phyloP scores from a whole-genome alignment of 75 land plant genomes.

The Ceratopteris richardii region DNA sequence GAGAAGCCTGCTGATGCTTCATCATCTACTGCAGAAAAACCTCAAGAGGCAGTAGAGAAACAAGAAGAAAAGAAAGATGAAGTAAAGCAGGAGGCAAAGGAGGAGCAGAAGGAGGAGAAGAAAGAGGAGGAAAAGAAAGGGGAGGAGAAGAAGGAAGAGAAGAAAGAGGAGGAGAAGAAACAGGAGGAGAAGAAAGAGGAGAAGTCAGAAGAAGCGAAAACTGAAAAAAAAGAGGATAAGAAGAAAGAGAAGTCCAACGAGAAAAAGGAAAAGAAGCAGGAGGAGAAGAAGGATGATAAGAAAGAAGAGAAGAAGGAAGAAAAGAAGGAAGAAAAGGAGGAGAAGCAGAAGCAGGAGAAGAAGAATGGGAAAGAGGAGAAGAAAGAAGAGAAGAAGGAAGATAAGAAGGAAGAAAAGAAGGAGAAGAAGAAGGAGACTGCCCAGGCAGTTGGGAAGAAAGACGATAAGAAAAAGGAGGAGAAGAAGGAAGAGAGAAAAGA shows the following conservation, averaged over 20 bases:
- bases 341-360: too few species aligned
- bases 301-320: background rate
- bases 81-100: slow-evolving; percentile 5
- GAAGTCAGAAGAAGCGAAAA: background rate
- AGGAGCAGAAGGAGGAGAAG: slow-evolving; percentile 12
- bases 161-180: background rate
- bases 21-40: background rate
- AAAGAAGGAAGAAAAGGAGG: slow-evolving; percentile 3
- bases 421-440: background rate
- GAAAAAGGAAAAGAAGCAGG: background rate
- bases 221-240: background rate
- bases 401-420: background rate
- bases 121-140: slow-evolving; percentile 9
- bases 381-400: too few species aligned
- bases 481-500: too few species aligned
- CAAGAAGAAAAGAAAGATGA: slow-evolving; percentile 6
- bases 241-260: background rate
- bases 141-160: slow-evolving; percentile 8
- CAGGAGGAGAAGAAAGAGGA: slow-evolving; percentile 1
- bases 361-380: background rate
- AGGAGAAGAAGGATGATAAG: slow-evolving; percentile 6
- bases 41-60: slow-evolving; percentile 8
- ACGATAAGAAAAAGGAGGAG: background rate
- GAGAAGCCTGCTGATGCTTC: slow-evolving; percentile 9
- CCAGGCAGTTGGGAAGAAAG: background rate